phyloP scores from a whole-genome alignment of 1,284 basidiomycete genomes.

The Tylopilus orsonianus region DNA sequence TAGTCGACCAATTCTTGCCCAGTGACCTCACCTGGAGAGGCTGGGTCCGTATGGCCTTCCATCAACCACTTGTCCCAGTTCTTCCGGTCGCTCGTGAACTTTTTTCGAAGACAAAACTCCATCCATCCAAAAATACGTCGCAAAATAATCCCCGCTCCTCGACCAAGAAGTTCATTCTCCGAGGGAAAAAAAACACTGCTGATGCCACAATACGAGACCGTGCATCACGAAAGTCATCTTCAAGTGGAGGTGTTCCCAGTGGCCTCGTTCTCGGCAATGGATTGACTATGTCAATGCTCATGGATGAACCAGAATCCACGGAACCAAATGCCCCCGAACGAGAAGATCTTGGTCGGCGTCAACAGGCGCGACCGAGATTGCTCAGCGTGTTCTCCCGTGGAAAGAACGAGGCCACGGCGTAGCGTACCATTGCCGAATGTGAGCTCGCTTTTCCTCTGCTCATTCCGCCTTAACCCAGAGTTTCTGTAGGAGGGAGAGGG shows the following conservation, averaged over 20 bases:
- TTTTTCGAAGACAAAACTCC: conserved; percentile 72
- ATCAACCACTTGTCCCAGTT: conserved; percentile 71
- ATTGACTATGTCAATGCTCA: conserved; percentile 16
- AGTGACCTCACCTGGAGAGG: conserved; percentile 74
- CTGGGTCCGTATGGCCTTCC: conserved; percentile 81
- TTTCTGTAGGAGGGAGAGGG: conserved; percentile 8
- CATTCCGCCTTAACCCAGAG: not conserved
- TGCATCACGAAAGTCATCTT: conserved; percentile 23
- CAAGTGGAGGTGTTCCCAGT: conserved; percentile 13
- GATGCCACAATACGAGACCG: conserved; percentile 15
- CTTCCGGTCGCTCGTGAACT: conserved; percentile 73
- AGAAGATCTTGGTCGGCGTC: conserved; percentile 9
- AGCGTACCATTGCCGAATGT: conserved; percentile 15
- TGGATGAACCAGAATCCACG: conserved; percentile 26
- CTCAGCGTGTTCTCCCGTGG: conserved; percentile 30
- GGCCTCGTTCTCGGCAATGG: not conserved
- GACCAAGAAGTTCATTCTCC: conserved; percentile 26
- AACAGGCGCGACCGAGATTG: conserved; percentile 25
- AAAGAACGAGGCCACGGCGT: conserved; percentile 18
- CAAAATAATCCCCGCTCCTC: conserved; percentile 33
- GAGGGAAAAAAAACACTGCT: conserved; percentile 19
- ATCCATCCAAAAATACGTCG: conserved; percentile 44
- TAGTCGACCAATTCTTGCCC: conserved; percentile 79
- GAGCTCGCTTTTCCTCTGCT: conserved; percentile 4
- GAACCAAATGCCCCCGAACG: conserved; percentile 8